A percentile compares a stretch with the other conserved stretches of the same genome.
Conservation (phyloP, 2,329 filamentous ascomycete species). For the Aspergillus viridinutans region DNA sequence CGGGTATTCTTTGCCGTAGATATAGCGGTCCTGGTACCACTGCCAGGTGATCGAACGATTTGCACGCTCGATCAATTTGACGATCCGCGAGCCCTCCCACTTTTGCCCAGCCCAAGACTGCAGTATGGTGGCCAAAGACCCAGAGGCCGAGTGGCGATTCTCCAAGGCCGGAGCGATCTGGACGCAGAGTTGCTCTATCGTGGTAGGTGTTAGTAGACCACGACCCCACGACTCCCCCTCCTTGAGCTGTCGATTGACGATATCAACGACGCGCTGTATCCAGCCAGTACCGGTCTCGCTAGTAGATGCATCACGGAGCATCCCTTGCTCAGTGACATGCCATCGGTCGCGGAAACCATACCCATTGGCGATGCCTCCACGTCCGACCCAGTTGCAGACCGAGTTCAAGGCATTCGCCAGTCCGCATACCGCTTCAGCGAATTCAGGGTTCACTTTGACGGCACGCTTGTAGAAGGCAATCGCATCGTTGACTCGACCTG, state of each 20-base stretch:
- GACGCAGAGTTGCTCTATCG: conserved; percentile 50
- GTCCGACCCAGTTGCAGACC: conserved; percentile 88
- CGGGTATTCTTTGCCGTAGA: conserved; percentile 56
- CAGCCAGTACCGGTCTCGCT: conserved; percentile 66
- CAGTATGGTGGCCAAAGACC: conserved; percentile 35
- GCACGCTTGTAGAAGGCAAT: conserved; percentile 89
- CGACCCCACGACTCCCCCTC: conserved; percentile 85
- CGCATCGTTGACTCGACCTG: conserved; percentile 85
- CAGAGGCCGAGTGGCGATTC: conserved; percentile 21
- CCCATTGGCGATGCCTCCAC: conserved; percentile 77
- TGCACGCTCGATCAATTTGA: conserved; percentile 79
- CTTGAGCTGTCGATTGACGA: conserved; percentile 79
- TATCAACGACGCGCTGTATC: conserved; percentile 84
- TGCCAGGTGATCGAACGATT: conserved; percentile 73
- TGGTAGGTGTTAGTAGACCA: conserved; percentile 59
- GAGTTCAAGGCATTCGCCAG: conserved; percentile 93
- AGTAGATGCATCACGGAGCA: conserved; percentile 69
- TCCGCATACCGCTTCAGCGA: conserved; percentile 94
- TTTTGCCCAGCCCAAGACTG: conserved; percentile 65
- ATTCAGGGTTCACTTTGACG: conserved; percentile 86
- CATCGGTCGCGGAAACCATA: conserved; percentile 76
- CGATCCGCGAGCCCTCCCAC: conserved; percentile 83
- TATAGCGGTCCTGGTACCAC: conserved; percentile 82
- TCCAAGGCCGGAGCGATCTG: conserved; percentile 41
- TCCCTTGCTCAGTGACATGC: conserved; percentile 83